A percentile compares a stretch with the other conserved stretches of the same genome.
phyloP scores from a whole-genome alignment of 805 yeast species.

The Candida quercuum region DNA sequence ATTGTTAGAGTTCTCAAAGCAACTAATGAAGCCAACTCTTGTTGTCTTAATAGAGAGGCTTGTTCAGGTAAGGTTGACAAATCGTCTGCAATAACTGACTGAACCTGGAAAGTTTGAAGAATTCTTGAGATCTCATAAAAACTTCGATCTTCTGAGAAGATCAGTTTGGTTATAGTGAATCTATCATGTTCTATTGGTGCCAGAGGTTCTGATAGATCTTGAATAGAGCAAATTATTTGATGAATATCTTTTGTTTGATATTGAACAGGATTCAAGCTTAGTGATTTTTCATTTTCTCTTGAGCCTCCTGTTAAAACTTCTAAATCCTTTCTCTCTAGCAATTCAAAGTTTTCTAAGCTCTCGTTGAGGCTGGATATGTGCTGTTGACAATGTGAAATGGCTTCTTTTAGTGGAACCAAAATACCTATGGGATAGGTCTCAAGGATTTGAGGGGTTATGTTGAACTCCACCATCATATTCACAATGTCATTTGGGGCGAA shows the following conservation, averaged over 20 bases:
- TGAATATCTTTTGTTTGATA: constrained; percentile 34
- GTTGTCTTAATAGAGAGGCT: constrained; percentile 48
- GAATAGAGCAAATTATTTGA: constrained; percentile 33
- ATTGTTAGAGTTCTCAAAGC: constrained; percentile 70
- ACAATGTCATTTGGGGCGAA: constrained; percentile 51
- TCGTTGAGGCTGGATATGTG: constrained; percentile 44
- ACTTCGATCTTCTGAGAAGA: constrained; percentile 75
- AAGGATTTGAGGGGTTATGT: constrained; percentile 44
- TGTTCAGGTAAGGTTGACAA: constrained; percentile 41
- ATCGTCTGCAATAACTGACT: constrained; percentile 35
- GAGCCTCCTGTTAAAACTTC: constrained; percentile 16
- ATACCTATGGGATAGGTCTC: constrained; percentile 76
- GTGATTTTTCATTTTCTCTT: background rate
- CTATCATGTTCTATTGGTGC: constrained; percentile 68
- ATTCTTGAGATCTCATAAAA: constrained; percentile 71
- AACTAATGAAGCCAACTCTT: constrained; percentile 53
- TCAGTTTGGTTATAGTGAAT: constrained; percentile 58
- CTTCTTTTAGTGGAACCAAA: constrained; percentile 58
- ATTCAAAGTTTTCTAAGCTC: constrained; percentile 36
- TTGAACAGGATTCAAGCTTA: constrained; percentile 2
- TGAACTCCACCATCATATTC: constrained; percentile 54
- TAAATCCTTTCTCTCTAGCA: constrained; percentile 68
- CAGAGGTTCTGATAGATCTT: constrained; percentile 40
- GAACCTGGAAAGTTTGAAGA: constrained; percentile 65
- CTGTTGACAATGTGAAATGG: constrained; percentile 49